Base-by-base conservation (phyloP, 1,284 basidiomycete genomes). In the Irpex sp. region DNA sequence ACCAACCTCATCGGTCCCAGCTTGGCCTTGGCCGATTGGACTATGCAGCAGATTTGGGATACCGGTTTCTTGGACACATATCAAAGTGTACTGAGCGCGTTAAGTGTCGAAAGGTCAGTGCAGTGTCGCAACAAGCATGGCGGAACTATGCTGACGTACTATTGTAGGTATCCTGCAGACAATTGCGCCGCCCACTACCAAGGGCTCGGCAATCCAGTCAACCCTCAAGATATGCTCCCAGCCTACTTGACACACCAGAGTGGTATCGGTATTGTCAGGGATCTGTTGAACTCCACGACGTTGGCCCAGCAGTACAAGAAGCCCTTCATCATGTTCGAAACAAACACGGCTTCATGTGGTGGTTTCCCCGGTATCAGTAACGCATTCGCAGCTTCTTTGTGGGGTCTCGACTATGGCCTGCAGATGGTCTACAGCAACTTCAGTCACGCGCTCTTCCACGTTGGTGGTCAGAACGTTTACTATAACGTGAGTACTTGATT, bases 341-440 rank as follows among this genome's bases (percentile, higher is more conserved):
- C 80, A 53, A 86, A 86, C 70, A 81, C 81, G 0, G 83, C 82
- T 2, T 80, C 77, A 37, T 87, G 85, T 75, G 89, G 90, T 72
- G 93, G 93, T 88, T 88, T 39, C 93, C 91, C 83, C 1, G 92
- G 92, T 0, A 78, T 93, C 26, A 87, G 84, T 62, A 86, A 94
- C 70, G 78, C 78, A 57, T 85, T 85, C 65, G 81, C 77, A 6
- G 77, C 78, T 0, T 78, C 82, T 2, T 71, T 84, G 33, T 85
- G 83, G 83, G 71, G 67, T 2, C 59, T 74, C 9, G 78, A 79
- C 64, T 77, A 75, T 59, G 72, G 74, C 13, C 64, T 79, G 49
- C 72, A 75, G 62, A 74, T 79, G 72, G 88, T 86, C 6, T 79
- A 80, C 66, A 75, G 75, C 62, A 87, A 87, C 70, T 88, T 89